Conservation (phyloP, 768 basidiomycete species). For the Suillus bovinus region DNA sequence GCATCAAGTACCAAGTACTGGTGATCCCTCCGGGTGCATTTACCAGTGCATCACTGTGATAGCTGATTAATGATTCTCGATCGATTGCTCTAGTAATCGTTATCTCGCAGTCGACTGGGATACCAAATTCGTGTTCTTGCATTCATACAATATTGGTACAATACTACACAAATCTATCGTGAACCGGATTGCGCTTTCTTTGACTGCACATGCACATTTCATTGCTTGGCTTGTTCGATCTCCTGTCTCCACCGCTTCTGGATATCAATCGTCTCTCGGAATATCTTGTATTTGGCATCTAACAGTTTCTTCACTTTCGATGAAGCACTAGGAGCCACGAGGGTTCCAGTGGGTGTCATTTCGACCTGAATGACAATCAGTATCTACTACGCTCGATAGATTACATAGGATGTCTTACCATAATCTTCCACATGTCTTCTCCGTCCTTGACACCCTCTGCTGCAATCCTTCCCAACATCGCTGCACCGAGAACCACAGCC, state of each 20-base stretch:
- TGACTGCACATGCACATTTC: background rate
- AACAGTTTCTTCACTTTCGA: constrained; percentile 71
- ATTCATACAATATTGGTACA: background rate
- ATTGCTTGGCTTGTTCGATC: constrained; percentile 59
- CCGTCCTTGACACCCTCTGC: constrained; percentile 58
- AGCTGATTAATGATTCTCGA: background rate
- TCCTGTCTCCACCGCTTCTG: constrained; percentile 86
- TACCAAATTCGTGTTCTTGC: background rate
- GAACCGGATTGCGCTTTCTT: background rate
- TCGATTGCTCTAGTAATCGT: background rate
- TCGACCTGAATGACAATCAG: constrained; percentile 55
- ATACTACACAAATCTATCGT: constrained; percentile 5
- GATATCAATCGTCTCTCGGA: constrained; percentile 85
- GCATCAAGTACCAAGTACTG: too few relatives aligned
- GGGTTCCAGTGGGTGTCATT: constrained; percentile 86
- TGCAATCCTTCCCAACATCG: constrained; percentile 92
- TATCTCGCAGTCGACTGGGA: background rate
- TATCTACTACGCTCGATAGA: background rate
- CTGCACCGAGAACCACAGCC: constrained; percentile 90
- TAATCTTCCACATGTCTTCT: constrained; percentile 83
- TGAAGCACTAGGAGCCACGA: constrained; percentile 64
- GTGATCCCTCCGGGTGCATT: too few relatives aligned
- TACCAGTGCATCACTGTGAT: background rate
- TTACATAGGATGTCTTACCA: constrained; percentile 51
- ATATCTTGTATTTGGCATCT: constrained; percentile 93